phyloP scores from a whole-genome alignment of 139 green algal species.

The Asterochloris erici region DNA sequence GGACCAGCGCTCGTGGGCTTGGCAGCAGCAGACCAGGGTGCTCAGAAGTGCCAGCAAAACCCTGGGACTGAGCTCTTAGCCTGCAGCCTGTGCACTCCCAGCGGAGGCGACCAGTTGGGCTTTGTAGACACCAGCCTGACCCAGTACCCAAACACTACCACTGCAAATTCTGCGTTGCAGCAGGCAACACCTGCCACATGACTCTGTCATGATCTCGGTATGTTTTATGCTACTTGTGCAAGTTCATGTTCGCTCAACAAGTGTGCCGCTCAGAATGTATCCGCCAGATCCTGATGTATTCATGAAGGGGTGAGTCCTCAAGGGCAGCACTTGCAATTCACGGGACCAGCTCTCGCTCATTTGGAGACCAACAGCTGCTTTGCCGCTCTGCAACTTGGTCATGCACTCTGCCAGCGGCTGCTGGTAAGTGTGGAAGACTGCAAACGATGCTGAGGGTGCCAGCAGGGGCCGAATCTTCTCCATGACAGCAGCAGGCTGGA shows the following conservation, averaged over 20 bases:
- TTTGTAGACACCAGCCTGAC: background rate
- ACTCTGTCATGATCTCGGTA: background rate
- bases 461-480: conserved; percentile 64
- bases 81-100: too few species aligned
- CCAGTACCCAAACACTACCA: background rate
- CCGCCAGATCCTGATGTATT: conserved; percentile 69
- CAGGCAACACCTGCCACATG: background rate
- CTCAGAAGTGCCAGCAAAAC: too few species aligned
- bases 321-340: conserved; percentile 77
- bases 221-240: background rate
- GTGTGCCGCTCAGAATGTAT: conserved; percentile 71
- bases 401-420: conserved; percentile 71
- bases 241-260: background rate
- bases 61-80: too few species aligned
- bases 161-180: background rate
- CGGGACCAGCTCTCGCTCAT: conserved; percentile 72
- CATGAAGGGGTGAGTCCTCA: conserved; percentile 81
- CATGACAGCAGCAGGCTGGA: conserved; percentile 49
- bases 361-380: conserved; percentile 28
- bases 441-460: conserved; percentile 66
- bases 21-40: too few species aligned
- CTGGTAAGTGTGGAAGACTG: conserved; percentile 49
- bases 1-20: too few species aligned
- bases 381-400: conserved; percentile 21
- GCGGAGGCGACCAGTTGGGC: too few species aligned